phyloP scores from a whole-genome alignment of 352 stramenopile genomes.

The Globisporangium echinulatum region DNA sequence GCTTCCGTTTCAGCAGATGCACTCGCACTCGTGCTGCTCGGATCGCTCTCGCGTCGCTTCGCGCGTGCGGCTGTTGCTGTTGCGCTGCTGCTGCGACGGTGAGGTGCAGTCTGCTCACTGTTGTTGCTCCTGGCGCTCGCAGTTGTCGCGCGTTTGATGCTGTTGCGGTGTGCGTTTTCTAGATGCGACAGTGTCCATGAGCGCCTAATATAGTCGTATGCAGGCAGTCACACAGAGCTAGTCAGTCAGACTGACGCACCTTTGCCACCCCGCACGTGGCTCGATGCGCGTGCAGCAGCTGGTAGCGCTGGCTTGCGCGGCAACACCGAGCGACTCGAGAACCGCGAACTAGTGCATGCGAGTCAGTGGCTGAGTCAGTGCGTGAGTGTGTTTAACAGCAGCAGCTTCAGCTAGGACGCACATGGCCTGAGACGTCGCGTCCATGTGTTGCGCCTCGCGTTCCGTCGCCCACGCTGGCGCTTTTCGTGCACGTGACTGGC shows the following conservation, averaged over 20 bases:
- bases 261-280: constrained; percentile 8
- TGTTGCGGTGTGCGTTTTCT: constrained; percentile 15
- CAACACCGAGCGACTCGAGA: constrained; percentile 7
- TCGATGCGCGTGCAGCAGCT: constrained; percentile 4
- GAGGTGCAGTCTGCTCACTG: neutral
- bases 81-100: constrained; percentile 1
- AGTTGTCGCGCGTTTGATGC: constrained; percentile 8
- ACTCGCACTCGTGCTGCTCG: constrained; percentile 8
- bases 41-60: constrained; percentile 14
- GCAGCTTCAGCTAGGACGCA: neutral
- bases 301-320: constrained; percentile 8
- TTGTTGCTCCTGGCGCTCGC: neutral
- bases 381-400: neutral
- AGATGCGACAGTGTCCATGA: neutral
- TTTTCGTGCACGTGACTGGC: constrained; percentile 5
- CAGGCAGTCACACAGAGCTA: neutral
- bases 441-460: constrained; percentile 10
- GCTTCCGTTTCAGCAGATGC: neutral
- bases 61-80: constrained; percentile 1
- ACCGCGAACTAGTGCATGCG: constrained; percentile 6
- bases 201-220: no score
- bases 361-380: neutral
- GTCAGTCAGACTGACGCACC: neutral
- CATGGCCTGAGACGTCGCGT: constrained; percentile 11
- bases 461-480: constrained; percentile 14